Evolutionary conservation across 148 eudicot genomes (phyloP).

Genomic region (Fagopyrum esculentum): DNA sequence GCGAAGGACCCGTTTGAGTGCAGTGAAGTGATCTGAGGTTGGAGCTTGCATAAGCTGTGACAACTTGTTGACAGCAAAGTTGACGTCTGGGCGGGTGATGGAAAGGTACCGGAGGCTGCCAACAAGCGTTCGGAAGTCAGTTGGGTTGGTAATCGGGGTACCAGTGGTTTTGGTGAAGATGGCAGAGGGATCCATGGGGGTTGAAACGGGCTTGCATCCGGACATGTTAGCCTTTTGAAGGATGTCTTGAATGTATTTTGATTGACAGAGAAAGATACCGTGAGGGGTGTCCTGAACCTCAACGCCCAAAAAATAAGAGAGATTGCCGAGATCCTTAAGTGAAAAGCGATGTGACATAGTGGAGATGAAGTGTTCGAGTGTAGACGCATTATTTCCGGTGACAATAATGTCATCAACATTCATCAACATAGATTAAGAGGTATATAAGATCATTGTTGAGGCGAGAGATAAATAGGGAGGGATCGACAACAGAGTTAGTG

Average conservation of each 20-base stretch:
- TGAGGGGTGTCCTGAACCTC: too few species aligned
- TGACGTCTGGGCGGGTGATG: not conserved
- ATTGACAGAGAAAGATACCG: too few species aligned
- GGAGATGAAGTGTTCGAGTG: not conserved
- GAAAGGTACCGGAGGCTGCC: not conserved
- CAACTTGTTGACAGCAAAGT: not conserved
- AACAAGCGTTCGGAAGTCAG: not conserved
- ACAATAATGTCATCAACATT: not conserved
- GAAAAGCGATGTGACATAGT: not conserved
- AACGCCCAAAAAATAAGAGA: not conserved
- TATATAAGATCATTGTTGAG: not conserved
- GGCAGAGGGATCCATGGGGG: not conserved
- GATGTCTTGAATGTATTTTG: too few species aligned
- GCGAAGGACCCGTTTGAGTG: too few species aligned
- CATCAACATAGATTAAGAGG: not conserved
- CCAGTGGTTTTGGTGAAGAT: not conserved
- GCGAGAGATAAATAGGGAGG: not conserved
- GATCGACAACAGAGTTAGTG: not conserved
- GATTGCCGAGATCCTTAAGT: not conserved
- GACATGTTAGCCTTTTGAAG: not conserved
- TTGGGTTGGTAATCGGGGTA: not conserved
- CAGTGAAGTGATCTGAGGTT: not conserved
- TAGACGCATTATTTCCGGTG: not conserved
- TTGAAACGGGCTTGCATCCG: not conserved
- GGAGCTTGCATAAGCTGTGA: not conserved